Evolutionary conservation across 2,329 filamentous ascomycete species (phyloP).

Genomic region (Clarireedia sp.): DNA sequence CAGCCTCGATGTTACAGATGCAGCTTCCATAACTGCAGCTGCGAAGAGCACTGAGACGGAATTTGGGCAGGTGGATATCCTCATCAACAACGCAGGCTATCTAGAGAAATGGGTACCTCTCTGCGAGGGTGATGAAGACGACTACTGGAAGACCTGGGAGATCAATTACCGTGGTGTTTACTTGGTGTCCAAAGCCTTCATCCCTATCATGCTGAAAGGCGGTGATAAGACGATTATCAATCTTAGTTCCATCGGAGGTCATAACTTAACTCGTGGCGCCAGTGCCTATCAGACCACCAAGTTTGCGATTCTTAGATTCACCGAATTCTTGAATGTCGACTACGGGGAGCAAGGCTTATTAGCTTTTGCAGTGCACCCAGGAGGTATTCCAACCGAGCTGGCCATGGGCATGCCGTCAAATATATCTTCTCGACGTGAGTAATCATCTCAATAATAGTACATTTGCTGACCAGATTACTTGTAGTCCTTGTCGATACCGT

Average conservation of each 20-base stretch:
- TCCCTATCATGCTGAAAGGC: not conserved
- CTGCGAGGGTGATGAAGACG: no score
- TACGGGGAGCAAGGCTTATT: not conserved
- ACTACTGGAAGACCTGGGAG: not conserved
- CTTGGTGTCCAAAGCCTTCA: not conserved
- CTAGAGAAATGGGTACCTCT: no score
- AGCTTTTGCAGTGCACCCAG: not conserved
- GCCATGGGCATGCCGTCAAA: not conserved
- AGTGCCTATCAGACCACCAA: not conserved
- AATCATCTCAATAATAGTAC: no score
- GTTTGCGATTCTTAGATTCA: not conserved
- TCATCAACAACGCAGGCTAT: no score
- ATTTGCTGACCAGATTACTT: no score
- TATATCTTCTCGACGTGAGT: no score
- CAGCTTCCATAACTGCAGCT: no score
- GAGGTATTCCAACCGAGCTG: not conserved
- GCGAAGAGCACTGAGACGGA: no score
- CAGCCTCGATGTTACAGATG: no score
- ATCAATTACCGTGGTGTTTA: not conserved
- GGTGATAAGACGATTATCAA: not conserved
- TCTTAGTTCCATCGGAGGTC: not conserved
- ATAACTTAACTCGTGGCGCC: not conserved
- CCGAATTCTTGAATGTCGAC: not conserved
- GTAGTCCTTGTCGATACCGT: constrained; percentile 27
- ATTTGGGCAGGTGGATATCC: no score